Base-by-base conservation (phyloP, 225 moss, liverwort and hornwort species). In the Ulota crispa region DNA sequence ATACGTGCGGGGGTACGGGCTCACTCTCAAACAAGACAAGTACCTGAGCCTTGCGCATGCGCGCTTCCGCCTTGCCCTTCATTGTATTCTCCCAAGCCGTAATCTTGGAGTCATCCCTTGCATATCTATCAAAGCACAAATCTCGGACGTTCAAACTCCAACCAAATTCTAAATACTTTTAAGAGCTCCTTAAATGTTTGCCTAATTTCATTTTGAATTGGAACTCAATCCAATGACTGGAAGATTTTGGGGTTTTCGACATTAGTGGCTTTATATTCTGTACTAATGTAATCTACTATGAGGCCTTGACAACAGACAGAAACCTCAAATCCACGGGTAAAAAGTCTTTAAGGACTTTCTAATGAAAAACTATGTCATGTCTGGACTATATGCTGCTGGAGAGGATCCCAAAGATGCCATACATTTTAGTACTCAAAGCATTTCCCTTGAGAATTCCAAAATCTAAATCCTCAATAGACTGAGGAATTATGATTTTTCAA, bases 31-130 rank as follows among this genome's bases (percentile, higher is more conserved):
- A 30, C n/a, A 60, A 59, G 52, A 14, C 14, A 55, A 70, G 55
- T 81, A 85, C 88, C 83, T 88, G 78, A 30, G 81, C 83, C 81
- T 83, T 88, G 68, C 78, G 86, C 88, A 88, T 86, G 43, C 78
- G 70, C 53, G 83, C 88, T 74, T 88, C 88, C 55, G 83, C 88
- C 70, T 88, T 88, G 21, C 81, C 78, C 71, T 88, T 88, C 86
- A 78, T 88, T 36, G 71, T 65, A 64, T 86, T 88, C 74, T 86
- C 88, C 88, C 88, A 88, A 5, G 81, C 78, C 24, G 86, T 81
- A 24, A 88, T 86, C 78, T 88, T 88, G 53, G 88, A 83, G 36
- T 88, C 88, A 56, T 86, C 81, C 70, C 88, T 77, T 12, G 81
- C 77, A 53, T 83, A 88, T 30, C 86, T 88, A 83, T 57, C 64